Conservation (phyloP, 2,329 filamentous ascomycete genomes). For the Sporothrix humicola region DNA sequence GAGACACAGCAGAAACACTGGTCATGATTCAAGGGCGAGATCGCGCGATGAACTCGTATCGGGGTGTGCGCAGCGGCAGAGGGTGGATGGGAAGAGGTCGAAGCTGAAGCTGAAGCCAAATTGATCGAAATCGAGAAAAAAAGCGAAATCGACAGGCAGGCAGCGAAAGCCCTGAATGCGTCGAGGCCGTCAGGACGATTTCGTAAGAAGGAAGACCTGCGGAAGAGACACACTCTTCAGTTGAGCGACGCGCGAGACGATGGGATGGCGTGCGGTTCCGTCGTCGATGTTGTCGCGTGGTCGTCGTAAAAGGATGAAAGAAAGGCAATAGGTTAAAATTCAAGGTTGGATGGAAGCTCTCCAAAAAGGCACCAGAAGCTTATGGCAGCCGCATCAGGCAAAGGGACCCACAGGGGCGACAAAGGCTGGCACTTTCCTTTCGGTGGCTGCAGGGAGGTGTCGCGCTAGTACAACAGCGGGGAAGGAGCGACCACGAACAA, state of each 20-base stretch:
- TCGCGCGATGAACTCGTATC: background rate
- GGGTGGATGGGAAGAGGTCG: background rate
- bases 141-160: background rate
- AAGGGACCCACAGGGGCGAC: slow-evolving; percentile 4
- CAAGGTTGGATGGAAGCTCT: background rate
- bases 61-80: slow-evolving; percentile 6
- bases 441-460: background rate
- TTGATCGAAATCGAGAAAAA: background rate
- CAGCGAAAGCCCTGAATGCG: background rate
- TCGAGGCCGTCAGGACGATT: background rate
- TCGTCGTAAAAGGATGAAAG: slow-evolving; percentile 21
- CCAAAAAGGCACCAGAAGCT: background rate
- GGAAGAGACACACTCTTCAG: background rate
- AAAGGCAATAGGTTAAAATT: background rate
- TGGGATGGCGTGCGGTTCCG: slow-evolving; percentile 3
- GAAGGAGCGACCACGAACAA: background rate
- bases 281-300: slow-evolving; percentile 23
- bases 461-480: slow-evolving; percentile 12
- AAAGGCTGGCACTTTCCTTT: background rate
- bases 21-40: slow-evolving; percentile 34
- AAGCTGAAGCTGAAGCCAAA: background rate
- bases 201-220: background rate
- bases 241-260: background rate
- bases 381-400: slow-evolving; percentile 8
- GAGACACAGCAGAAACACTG: slow-evolving; percentile 14